A percentile compares a stretch with the other conserved stretches of the same genome.
phyloP scores from a whole-genome alignment of 345 rosid genomes.

The Excoecaria cochinchinensis region DNA sequence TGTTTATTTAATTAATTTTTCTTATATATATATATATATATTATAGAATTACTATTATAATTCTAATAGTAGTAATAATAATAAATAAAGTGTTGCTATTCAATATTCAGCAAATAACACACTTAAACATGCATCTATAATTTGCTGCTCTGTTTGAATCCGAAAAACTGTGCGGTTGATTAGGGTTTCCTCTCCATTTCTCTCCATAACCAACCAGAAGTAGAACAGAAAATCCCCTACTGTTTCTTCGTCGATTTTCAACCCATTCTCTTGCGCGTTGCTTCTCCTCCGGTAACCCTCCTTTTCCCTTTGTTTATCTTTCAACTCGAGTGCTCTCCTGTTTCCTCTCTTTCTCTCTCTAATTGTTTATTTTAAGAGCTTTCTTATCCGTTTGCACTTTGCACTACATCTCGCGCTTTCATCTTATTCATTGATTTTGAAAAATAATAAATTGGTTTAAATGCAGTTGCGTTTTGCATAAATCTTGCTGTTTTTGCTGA shows the following conservation, averaged over 20 bases:
- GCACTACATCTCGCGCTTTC: background rate
- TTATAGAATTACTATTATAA: too few relatives aligned
- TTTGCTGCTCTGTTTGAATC: background rate
- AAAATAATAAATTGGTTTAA: background rate
- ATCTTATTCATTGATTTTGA: background rate
- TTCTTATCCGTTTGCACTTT: background rate
- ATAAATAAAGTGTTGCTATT: too few relatives aligned
- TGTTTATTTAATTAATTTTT: too few relatives aligned
- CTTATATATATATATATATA: too few relatives aligned
- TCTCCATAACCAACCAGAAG: background rate
- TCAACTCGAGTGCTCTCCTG: background rate
- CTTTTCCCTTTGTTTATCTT: background rate
- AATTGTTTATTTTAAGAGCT: background rate
- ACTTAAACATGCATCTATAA: background rate
- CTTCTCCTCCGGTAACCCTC: conserved; percentile 5
- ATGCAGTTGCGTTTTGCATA: background rate
- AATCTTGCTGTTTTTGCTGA: background rate
- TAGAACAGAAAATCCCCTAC: too few relatives aligned
- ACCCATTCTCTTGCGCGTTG: background rate
- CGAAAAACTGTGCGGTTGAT: background rate
- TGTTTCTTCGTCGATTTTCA: background rate
- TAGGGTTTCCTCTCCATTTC: background rate
- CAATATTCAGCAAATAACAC: too few relatives aligned
- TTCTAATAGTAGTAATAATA: too few relatives aligned
- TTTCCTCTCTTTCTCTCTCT: background rate